Evolutionary conservation across 768 basidiomycete species (phyloP).

Genomic region (Leccinum disarticulatum): DNA sequence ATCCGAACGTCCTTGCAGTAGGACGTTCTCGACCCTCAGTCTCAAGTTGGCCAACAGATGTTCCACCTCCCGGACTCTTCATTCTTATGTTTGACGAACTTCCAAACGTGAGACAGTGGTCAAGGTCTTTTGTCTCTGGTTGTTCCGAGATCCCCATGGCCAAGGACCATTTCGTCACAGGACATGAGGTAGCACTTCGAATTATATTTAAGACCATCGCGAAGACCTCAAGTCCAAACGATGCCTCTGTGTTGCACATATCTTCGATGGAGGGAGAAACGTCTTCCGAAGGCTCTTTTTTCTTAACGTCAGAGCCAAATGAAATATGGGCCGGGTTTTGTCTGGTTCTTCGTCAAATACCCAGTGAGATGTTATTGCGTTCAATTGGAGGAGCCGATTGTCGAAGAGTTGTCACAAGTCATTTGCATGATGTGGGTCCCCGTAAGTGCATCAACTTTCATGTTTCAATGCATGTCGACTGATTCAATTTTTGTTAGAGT

Average conservation of each 20-base stretch:
- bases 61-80: conserved; percentile 61
- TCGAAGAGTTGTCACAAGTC: conserved; percentile 55
- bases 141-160: conserved; percentile 45
- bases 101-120: conserved; percentile 57
- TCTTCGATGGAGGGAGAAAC: conserved; percentile 7
- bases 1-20: conserved; percentile 43
- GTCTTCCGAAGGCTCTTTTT: conserved; percentile 8
- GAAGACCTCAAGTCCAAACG: conserved; percentile 9
- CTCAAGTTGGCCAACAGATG: conserved; percentile 54
- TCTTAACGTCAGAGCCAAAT: conserved; percentile 39
- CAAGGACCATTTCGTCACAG: conserved; percentile 43
- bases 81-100: conserved; percentile 55
- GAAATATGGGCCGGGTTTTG: conserved; percentile 55
- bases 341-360: conserved; percentile 52
- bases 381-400: conserved; percentile 41
- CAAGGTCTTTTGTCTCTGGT: conserved; percentile 45
- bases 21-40: conserved; percentile 27
- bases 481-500: conserved; percentile 43
- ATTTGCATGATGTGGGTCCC: conserved; percentile 57
- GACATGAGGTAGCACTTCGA: conserved; percentile 48
- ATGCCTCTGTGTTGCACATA: background rate
- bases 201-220: conserved; percentile 33
- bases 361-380: conserved; percentile 41
- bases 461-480: background rate
- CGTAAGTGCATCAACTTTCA: conserved; percentile 46